These are phyloP conservation scores for Lipomyces spencermartinsiae DNA, from an alignment of 805 yeast genomes.

Conservation along the genomic window DNA sequence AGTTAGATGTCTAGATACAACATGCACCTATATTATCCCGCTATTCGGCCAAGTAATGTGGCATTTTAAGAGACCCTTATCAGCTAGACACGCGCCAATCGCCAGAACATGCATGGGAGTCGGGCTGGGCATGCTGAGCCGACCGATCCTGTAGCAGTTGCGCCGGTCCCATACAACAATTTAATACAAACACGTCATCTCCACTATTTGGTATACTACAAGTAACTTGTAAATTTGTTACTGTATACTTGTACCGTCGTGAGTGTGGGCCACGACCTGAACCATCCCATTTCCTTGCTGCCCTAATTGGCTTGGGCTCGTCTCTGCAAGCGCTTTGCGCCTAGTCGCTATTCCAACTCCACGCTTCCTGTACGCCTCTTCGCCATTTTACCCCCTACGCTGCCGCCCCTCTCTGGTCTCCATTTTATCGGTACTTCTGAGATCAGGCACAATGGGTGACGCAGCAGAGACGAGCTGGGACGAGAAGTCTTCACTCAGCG, in stretches of 20 bases:
- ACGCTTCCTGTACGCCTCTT: background rate
- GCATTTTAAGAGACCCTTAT: background rate
- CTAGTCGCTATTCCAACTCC: background rate
- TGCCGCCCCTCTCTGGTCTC: background rate
- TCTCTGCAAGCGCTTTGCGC: background rate
- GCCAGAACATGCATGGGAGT: background rate
- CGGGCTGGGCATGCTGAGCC: background rate
- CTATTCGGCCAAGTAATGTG: background rate
- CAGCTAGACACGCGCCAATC: background rate
- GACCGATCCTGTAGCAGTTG: background rate
- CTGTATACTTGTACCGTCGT: too few relatives aligned
- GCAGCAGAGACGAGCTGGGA: slow-evolving; percentile 1
- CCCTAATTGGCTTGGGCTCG: background rate
- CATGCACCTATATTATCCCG: background rate
- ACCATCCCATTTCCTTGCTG: background rate
- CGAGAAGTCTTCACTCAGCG: background rate
- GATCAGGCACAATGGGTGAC: background rate
- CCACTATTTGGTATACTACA: too few relatives aligned
- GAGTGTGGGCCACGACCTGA: too few relatives aligned
- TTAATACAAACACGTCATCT: too few relatives aligned
- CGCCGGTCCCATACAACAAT: background rate
- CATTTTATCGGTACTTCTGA: background rate
- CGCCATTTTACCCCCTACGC: background rate
- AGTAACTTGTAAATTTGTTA: too few relatives aligned
- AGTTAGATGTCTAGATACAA: background rate